phyloP scores from a whole-genome alignment of 768 basidiomycete genomes.

The Sistotremastrum niveocremeum region DNA sequence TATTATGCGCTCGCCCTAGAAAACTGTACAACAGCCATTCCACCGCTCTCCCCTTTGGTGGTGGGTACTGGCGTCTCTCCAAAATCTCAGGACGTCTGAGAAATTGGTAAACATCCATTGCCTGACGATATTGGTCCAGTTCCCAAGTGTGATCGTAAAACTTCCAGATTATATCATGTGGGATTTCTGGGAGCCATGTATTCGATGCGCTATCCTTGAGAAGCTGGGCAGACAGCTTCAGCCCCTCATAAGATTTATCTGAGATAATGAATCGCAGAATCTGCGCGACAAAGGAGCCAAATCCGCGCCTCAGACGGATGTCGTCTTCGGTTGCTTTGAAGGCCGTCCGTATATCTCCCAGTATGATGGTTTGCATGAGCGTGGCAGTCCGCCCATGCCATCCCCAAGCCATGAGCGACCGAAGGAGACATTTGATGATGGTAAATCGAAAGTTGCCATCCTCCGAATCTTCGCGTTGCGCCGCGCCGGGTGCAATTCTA shows the following conservation, averaged over 20 bases:
- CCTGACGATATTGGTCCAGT: slow-evolving; percentile 17
- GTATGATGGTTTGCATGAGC: slow-evolving; percentile 5
- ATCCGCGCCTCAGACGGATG: slow-evolving; percentile 7
- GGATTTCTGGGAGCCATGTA: slow-evolving; percentile 21
- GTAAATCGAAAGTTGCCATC: slow-evolving; percentile 31
- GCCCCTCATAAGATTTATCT: slow-evolving; percentile 20
- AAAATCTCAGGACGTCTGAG: slow-evolving; percentile 23
- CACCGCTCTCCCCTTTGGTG: slow-evolving; percentile 32
- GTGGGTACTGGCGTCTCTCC: slow-evolving; percentile 28
- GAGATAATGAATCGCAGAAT: slow-evolving; percentile 13
- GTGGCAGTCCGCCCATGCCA: slow-evolving; percentile 30
- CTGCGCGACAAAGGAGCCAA: slow-evolving; percentile 12
- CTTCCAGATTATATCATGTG: slow-evolving; percentile 28
- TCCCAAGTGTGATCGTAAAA: slow-evolving; percentile 31
- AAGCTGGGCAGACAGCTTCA: slow-evolving; percentile 27
- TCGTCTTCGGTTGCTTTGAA: slow-evolving; percentile 11
- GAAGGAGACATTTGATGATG: slow-evolving; percentile 34
- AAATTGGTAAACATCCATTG: slow-evolving; percentile 32
- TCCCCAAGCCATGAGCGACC: slow-evolving; percentile 40
- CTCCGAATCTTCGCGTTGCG: slow-evolving; percentile 24
- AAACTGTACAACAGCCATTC: slow-evolving; percentile 43
- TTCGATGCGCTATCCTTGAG: slow-evolving; percentile 25
- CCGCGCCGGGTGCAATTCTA: slow-evolving; percentile 33
- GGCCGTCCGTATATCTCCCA: slow-evolving; percentile 13
- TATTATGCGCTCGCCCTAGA: slow-evolving; percentile 21